A percentile compares a stretch with the other conserved stretches of the same genome.
Conservation (phyloP, 805 yeast genomes). For the Saccharomycopsis sp. region DNA sequence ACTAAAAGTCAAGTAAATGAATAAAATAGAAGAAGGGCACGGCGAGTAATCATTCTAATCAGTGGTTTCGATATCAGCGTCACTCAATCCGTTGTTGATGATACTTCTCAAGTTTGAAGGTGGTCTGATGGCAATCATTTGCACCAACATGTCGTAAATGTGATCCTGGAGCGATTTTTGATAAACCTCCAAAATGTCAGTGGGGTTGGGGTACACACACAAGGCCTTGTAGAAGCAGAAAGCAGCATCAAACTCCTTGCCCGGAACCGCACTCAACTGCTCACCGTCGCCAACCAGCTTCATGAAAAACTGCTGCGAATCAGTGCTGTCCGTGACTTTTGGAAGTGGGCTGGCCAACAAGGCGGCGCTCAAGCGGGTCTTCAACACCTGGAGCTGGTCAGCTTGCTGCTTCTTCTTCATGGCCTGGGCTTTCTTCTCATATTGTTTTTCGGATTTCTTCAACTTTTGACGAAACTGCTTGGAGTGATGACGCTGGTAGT, state of each 20-base stretch:
- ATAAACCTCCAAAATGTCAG: conserved; percentile 80
- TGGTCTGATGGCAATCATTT: conserved; percentile 86
- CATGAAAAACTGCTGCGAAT: conserved; percentile 74
- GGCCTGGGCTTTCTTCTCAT: conserved; percentile 47
- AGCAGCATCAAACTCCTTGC: conserved; percentile 75
- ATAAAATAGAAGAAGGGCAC: too few relatives aligned
- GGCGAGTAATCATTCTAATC: too few relatives aligned
- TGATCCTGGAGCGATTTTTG: conserved; percentile 81
- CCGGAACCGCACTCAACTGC: conserved; percentile 57
- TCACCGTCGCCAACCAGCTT: conserved; percentile 81
- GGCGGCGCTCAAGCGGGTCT: conserved; percentile 53
- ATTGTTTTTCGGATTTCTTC: conserved; percentile 52
- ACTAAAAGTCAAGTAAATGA: too few relatives aligned
- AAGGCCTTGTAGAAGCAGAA: conserved; percentile 88
- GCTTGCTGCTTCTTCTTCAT: conserved; percentile 50
- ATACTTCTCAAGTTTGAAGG: conserved; percentile 36
- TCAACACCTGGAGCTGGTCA: conserved; percentile 50
- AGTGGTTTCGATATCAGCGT: too few relatives aligned
- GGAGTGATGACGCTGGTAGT: conserved; percentile 79
- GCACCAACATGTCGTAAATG: conserved; percentile 72
- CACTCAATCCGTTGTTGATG: background rate
- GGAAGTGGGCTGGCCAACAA: conserved; percentile 71
- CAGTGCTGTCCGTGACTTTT: conserved; percentile 41
- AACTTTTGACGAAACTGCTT: conserved; percentile 73
- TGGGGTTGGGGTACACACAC: conserved; percentile 89